Evolutionary conservation across 495 filamentous ascomycete genomes (phyloP).

Genomic region (Penicillium paxilli): DNA sequence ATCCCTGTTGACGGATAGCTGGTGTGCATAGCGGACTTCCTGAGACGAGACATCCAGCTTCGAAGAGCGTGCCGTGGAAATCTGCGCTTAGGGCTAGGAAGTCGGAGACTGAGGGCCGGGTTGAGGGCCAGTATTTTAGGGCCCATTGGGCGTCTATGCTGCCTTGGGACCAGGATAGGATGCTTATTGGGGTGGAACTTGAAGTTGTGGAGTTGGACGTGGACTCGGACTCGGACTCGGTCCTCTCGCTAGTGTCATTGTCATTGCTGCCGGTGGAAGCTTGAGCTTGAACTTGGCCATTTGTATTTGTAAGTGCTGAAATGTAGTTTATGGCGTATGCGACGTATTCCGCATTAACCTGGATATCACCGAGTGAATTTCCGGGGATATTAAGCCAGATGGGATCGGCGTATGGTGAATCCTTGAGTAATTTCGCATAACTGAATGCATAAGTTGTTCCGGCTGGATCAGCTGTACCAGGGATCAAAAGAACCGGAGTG

Average conservation of each 20-base stretch:
- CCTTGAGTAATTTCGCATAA: conserved; percentile 5
- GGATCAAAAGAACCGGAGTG: conserved; percentile 9
- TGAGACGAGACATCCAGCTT: conserved; percentile 19
- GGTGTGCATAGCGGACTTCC: conserved; percentile 25
- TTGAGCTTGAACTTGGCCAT: too few species aligned
- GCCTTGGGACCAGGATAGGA: conserved; percentile 47
- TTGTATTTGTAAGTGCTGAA: conserved; percentile 21
- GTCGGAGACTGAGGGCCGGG: conserved; percentile 29
- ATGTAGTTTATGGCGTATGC: conserved; percentile 33
- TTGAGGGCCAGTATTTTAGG: conserved; percentile 51
- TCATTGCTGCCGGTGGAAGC: too few species aligned
- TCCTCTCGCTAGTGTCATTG: too few species aligned
- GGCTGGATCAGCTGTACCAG: conserved; percentile 7
- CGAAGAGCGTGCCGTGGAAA: conserved; percentile 44
- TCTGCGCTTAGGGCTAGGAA: conserved; percentile 44
- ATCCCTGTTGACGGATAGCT: conserved; percentile 39
- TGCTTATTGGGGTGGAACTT: background rate
- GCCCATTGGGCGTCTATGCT: conserved; percentile 47
- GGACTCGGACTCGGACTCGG: too few species aligned
- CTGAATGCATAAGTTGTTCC: conserved; percentile 9
- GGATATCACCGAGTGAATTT: conserved; percentile 34
- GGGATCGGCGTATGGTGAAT: conserved; percentile 31
- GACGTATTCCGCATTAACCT: conserved; percentile 33
- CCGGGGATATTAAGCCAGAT: conserved; percentile 46
- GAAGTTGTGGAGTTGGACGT: background rate